Base-by-base conservation (phyloP, 2,329 filamentous ascomycete genomes). In the Fusarium transvaalense region DNA sequence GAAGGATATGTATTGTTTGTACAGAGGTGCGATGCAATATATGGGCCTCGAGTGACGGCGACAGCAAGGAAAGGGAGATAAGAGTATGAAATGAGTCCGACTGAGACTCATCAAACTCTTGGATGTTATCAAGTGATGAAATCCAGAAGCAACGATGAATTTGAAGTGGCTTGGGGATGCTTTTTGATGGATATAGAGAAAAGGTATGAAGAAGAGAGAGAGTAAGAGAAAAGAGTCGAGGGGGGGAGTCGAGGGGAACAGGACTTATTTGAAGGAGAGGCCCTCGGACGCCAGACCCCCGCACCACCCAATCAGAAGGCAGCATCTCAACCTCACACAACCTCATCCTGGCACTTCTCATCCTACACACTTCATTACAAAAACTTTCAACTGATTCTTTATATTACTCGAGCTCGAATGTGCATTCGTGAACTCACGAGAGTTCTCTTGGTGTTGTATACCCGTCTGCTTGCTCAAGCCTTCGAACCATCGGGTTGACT, bases 221-320 rank as follows among this genome's bases (percentile, higher is more conserved):
- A 55, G 38, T 19, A 45, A 47, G 56, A 60, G 43, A 61, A 46
- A 56, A 53, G 27, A 41, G 34, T 50, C 34, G 57, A 61, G 66
- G 69, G 68, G 47, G 71, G 59, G 42, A 59, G 51, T n/a, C n/a
- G 46, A 56, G 65, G 45, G n/a, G n/a, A n/a, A n/a, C n/a, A n/a
- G n/a, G n/a, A n/a, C n/a, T n/a, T n/a, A 39, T 69, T 74, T 73
- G 74, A 74, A 64, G 66, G 38, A 37, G 55, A 56, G 41, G 37
- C 35, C 54, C 50, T 50, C 42, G 50, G 41, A 41, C 54, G 42
- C 41, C 43, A 34, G 27, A 32, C 63, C 71, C 71, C 59, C 47
- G 23, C 50, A 21, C 34, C 19, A 45, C 27, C 71, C 71, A 73
- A 74, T 74, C 71, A 74, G 32, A 56, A 5, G 10, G 35, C 54